Evolutionary conservation across 2,329 filamentous ascomycete genomes (phyloP), one percentile per base, ranked within the genome.

Genomic region (Aspergillus flavus): DNA sequence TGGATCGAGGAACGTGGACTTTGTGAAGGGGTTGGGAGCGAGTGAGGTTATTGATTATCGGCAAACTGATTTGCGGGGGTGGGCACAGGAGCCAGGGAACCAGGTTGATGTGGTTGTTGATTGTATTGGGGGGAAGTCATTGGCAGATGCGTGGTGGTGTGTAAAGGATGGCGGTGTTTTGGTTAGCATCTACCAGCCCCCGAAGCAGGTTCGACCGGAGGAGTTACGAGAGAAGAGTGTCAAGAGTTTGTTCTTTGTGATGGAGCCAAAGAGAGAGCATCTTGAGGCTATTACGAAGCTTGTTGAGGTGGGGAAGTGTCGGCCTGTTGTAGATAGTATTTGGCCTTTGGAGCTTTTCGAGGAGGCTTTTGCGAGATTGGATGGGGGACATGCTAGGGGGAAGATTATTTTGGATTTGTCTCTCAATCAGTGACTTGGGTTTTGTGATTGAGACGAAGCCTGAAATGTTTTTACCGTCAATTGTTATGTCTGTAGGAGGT

Each of bases 21-120:
- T 80, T 54, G 78, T 84, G 21, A 72, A 69, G 45, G 68, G 65
- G 0, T 64, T 83, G 4, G 82, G 82, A 0, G 82, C 79, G 7
- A 70, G 70, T 50, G 76, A 78, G 48, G 77, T 78, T 26, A 63
- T 84, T 14, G 74, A 83, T 66, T 83, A 83, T 66, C 73, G 68
- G 26, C 39, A 9, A 16, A 41, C n/a, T 2, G 48, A 53, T 12
- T n/a, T 69, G 26, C 57, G 36, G 59, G 54, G 67, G 1, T 83
- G 78, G 80, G 71, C 72, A 14, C 58, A 67, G 39, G 46, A 30
- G 10, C 23, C 50, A 19, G 66, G 70, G 36, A 68, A 68, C 6
- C 73, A 75, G 59, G 78, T 81, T 28, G 81, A 84, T 68, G 58
- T 83, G 6, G 77, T 83, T 14, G 62, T 84, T 59, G 82, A 84